phyloP scores from a whole-genome alignment of 2,329 filamentous ascomycete species.

The Fusarium redolens region DNA sequence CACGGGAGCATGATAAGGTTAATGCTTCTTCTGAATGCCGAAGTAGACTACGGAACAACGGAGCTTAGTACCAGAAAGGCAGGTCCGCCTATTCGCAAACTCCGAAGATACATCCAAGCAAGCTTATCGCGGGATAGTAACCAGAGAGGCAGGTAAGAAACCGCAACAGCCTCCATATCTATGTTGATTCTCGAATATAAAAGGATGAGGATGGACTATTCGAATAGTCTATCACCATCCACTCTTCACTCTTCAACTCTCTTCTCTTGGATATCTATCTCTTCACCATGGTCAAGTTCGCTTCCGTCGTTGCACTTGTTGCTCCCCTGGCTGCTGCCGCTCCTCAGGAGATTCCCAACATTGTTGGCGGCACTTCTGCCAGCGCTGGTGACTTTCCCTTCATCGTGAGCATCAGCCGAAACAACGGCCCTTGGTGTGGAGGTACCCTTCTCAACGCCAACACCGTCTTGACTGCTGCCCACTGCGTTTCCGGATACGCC shows the following conservation, averaged over 20 bases:
- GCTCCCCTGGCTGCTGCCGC: constrained; percentile 30
- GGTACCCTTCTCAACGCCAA: constrained; percentile 47
- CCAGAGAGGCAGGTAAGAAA: constrained; percentile 9
- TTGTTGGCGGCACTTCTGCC: constrained; percentile 44
- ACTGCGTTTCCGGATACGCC: constrained; percentile 33
- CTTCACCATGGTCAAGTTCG: constrained; percentile 28
- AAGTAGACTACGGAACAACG: constrained; percentile 23
- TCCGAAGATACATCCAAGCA: constrained; percentile 5
- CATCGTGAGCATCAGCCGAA: constrained; percentile 44
- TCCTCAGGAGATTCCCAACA: constrained; percentile 21
- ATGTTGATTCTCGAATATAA: constrained; percentile 9
- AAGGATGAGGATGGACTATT: background rate
- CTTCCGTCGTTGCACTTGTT: constrained; percentile 17
- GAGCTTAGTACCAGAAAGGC: constrained; percentile 21
- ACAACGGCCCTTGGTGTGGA: constrained; percentile 43
- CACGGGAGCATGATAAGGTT: constrained; percentile 26
- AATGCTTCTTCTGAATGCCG: constrained; percentile 18
- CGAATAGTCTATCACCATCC: background rate
- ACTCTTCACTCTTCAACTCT: constrained; percentile 28
- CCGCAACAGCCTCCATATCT: background rate
- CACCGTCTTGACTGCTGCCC: constrained; percentile 49
- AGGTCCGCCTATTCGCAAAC: constrained; percentile 1
- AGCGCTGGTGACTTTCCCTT: constrained; percentile 47
- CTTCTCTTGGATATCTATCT: background rate
- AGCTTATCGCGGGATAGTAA: constrained; percentile 18